These are phyloP conservation scores for Abelmoschus esculentus DNA, from an alignment of 345 rosid genomes.

Conservation along the genomic window DNA sequence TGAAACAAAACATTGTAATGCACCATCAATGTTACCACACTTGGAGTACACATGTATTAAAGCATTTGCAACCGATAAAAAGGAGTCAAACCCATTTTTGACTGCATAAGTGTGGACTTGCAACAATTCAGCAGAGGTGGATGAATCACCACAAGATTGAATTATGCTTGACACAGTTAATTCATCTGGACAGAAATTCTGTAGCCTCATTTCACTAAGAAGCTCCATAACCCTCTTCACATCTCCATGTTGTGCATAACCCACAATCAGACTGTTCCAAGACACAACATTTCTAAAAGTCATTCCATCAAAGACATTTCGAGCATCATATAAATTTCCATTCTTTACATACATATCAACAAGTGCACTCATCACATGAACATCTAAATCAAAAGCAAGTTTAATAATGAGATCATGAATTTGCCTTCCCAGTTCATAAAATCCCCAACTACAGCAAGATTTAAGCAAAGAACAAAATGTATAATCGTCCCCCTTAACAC, in stretches of 20 bases:
- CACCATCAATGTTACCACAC: slow-evolving; percentile 40
- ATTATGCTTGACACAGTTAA: too few relatives aligned
- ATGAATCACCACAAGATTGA: too few relatives aligned
- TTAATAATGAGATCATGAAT: slow-evolving; percentile 42
- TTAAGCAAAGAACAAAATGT: slow-evolving; percentile 55
- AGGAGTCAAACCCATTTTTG: slow-evolving; percentile 34
- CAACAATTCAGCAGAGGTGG: slow-evolving; percentile 25
- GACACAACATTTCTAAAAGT: slow-evolving; percentile 45
- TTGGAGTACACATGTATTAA: slow-evolving; percentile 50
- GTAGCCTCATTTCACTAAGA: too few relatives aligned
- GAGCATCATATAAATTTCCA: slow-evolving; percentile 34
- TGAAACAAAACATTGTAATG: slow-evolving; percentile 39
- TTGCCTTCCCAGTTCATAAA: slow-evolving; percentile 37
- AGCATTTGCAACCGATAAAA: slow-evolving; percentile 46
- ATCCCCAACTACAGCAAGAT: slow-evolving; percentile 29
- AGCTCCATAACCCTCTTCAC: too few relatives aligned
- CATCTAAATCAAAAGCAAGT: slow-evolving; percentile 38
- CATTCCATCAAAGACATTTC: slow-evolving; percentile 47
- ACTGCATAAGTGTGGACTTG: slow-evolving; percentile 42
- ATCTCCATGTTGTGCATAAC: too few relatives aligned
- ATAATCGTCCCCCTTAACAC: slow-evolving; percentile 39
- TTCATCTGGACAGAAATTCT: too few relatives aligned
- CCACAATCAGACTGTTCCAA: slow-evolving; percentile 23
- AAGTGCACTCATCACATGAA: slow-evolving; percentile 50
- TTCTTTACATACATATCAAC: slow-evolving; percentile 38